Evolutionary conservation across 1,284 basidiomycete genomes (phyloP).

Genomic region (Blastosporella zonata): DNA sequence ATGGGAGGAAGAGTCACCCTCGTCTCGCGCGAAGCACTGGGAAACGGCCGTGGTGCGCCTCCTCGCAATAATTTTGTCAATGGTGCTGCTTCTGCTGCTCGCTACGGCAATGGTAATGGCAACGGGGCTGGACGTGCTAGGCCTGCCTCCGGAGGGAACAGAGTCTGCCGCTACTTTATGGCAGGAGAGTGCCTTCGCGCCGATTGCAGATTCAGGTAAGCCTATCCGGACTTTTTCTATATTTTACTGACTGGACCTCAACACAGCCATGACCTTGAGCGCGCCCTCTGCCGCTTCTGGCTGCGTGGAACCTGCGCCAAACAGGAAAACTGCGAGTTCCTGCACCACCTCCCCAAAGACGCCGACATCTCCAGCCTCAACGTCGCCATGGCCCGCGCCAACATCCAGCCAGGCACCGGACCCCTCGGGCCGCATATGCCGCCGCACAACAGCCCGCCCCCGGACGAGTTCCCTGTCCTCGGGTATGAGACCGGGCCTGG

Average conservation of each 20-base stretch:
- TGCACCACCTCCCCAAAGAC: conserved; percentile 85
- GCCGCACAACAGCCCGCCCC: conserved; percentile 35
- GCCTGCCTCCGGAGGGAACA: conserved; percentile 56
- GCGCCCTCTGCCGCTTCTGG: conserved; percentile 97
- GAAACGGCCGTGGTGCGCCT: conserved; percentile 40
- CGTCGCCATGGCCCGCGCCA: conserved; percentile 68
- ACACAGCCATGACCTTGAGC: conserved; percentile 82
- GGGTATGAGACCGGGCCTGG: conserved; percentile 45
- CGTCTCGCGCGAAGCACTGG: conserved; percentile 49
- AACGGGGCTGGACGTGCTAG: conserved; percentile 43
- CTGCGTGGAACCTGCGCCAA: conserved; percentile 94
- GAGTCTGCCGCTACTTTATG: conserved; percentile 94
- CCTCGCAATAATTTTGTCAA: conserved; percentile 25
- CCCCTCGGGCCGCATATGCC: conserved; percentile 29
- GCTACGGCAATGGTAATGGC: conserved; percentile 38
- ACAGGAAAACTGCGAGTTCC: conserved; percentile 86
- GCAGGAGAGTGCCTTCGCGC: conserved; percentile 94
- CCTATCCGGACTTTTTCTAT: background rate
- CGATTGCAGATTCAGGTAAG: conserved; percentile 94
- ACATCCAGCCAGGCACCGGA: conserved; percentile 47
- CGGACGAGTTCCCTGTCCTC: conserved; percentile 89
- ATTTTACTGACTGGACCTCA: background rate
- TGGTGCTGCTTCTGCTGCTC: conserved; percentile 40
- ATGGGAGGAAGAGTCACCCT: conserved; percentile 63
- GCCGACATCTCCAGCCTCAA: conserved; percentile 67